Evolutionary conservation across 305 asterid genomes (phyloP), one percentile per base, ranked within the genome.

Genomic region (Fraxinus angustifolia): DNA sequence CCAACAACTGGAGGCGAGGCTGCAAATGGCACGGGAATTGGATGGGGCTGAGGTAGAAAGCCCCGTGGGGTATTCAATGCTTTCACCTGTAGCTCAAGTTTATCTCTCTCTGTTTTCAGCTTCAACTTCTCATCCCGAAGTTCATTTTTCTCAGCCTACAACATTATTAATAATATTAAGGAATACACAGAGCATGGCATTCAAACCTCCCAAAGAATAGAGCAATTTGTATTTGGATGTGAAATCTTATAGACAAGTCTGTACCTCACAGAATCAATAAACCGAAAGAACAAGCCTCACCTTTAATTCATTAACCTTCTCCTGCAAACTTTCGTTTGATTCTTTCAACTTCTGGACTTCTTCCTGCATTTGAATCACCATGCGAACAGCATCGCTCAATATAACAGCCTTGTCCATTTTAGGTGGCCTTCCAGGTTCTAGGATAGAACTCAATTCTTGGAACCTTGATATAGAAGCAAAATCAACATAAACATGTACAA

Each of bases 401-500:
- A 89, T 75, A 77, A 82, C 87, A 80, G 84, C 45, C 83, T 91
- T 89, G 73, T 91, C 93, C 74, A 80, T 83, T 87, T 87, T 91
- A 21, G 87, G 88, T 16, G 91, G 88, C 85, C 84, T 87, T 75
- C 90, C 93, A 50, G 91, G 93, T 86, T 88, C 94, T 68, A 89
- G 82, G 45, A 91, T 80, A 38, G 82, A 80, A 81, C 93, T 85
- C 50, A 91, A 78, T 81, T 91, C 93, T 87, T 87, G 92, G 80
- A 91, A 91, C 83, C 94, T 91, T 77, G 58, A 78, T 21, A 77
- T 80, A 26, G 50, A 72, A 71, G 4, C 14, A 78, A 85, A 68
- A 11, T 67, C 82, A 84, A 75, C 8, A 38, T 19, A 36, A 36
- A 21, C 70, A 10, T 6, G n/a, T 8, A 62, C 2, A 79, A 65